Percentiles rank a stretch among this genome's conserved stretches.
Conservation (phyloP, 805 yeast genomes). For the Metschnikowia borealis region DNA sequence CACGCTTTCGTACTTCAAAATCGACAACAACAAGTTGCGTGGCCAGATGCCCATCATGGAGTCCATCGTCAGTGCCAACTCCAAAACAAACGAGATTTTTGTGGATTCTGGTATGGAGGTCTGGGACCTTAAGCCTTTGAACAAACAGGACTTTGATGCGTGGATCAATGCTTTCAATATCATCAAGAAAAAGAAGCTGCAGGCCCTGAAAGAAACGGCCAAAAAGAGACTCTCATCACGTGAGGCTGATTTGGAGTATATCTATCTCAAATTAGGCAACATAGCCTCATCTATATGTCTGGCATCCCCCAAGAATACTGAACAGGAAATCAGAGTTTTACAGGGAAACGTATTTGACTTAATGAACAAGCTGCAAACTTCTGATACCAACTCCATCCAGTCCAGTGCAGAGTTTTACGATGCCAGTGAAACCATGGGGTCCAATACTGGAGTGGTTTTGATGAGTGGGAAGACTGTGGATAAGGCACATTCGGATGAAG, state of each 20-base stretch:
- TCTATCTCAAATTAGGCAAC: background rate
- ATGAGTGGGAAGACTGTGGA: slow-evolving; percentile 20
- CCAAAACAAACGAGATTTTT: slow-evolving; percentile 61
- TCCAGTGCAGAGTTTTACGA: slow-evolving; percentile 44
- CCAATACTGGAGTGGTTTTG: slow-evolving; percentile 52
- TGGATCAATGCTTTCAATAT: slow-evolving; percentile 82
- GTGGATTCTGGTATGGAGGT: slow-evolving; percentile 94
- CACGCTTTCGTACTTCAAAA: slow-evolving; percentile 77
- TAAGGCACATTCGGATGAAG: slow-evolving; percentile 11
- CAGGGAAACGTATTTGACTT: background rate
- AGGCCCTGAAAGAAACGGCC: slow-evolving; percentile 4
- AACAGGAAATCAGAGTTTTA: slow-evolving; percentile 1
- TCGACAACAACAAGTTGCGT: slow-evolving; percentile 66
- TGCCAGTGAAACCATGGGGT: slow-evolving; percentile 62
- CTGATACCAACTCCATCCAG: slow-evolving; percentile 27
- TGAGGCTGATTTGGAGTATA: slow-evolving; percentile 1
- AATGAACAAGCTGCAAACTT: slow-evolving; percentile 3
- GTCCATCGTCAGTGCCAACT: slow-evolving; percentile 78
- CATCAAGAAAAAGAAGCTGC: slow-evolving; percentile 31
- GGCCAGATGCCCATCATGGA: slow-evolving; percentile 89
- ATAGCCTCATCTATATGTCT: background rate
- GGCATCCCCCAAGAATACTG: slow-evolving; percentile 1
- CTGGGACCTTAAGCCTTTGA: slow-evolving; percentile 78
- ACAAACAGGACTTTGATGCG: slow-evolving; percentile 59
- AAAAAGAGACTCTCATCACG: background rate